These are phyloP conservation scores for Chlorociboria aeruginascens DNA, from an alignment of 495 filamentous ascomycete species.

Conservation along the genomic window DNA sequence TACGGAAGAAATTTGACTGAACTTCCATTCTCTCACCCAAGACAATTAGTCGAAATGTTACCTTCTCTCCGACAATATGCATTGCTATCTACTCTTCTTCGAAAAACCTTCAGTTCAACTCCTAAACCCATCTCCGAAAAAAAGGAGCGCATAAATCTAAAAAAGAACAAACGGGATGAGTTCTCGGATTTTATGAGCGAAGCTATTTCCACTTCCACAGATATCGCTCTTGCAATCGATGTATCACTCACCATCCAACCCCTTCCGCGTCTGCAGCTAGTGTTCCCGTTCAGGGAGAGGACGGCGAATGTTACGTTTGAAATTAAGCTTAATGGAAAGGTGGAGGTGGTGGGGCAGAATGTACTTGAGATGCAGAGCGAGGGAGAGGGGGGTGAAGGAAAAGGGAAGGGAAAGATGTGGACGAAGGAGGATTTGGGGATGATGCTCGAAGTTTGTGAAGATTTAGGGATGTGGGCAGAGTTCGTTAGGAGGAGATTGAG, in stretches of 20 bases:
- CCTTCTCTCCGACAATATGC: conserved; percentile 68
- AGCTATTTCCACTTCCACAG: not conserved
- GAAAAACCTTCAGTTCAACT: conserved; percentile 40
- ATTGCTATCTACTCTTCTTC: conserved; percentile 50
- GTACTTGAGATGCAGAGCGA: conserved; percentile 5
- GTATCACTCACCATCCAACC: conserved; percentile 34
- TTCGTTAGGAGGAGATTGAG: conserved; percentile 23
- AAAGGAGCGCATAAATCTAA: not conserved
- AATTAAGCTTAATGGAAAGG: conserved; percentile 47
- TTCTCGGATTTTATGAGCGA: conserved; percentile 24
- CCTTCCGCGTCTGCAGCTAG: conserved; percentile 32
- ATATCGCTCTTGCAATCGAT: conserved; percentile 28
- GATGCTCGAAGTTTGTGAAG: conserved; percentile 28
- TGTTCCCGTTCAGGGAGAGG: conserved; percentile 33
- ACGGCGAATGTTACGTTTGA: conserved; percentile 41
- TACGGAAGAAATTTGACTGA: conserved; percentile 56
- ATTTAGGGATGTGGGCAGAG: conserved; percentile 50
- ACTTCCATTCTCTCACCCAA: conserved; percentile 77
- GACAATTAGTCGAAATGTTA: conserved; percentile 67
- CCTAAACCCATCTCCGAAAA: not conserved
- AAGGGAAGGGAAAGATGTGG: conserved; percentile 3
- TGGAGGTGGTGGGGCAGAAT: conserved; percentile 32
- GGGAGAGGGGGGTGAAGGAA: conserved; percentile 1
- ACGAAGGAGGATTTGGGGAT: conserved; percentile 19
- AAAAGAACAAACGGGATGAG: conserved; percentile 22